Conservation (phyloP, 164 flowering plant genomes). For the Aristolochia californica region DNA sequence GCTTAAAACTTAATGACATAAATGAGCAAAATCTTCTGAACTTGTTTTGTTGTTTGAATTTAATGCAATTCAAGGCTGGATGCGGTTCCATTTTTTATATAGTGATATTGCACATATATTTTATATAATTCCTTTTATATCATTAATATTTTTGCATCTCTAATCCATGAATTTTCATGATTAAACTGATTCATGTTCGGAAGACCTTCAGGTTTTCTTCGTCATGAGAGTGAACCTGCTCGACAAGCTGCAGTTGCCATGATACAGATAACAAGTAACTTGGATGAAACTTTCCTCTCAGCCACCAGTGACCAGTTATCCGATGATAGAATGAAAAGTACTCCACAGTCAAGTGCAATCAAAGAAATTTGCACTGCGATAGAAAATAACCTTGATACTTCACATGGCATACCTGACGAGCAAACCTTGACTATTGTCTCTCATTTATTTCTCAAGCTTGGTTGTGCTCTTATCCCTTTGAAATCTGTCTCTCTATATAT, state of each 20-base stretch:
- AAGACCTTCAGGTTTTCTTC: constrained; percentile 40
- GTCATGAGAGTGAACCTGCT: constrained; percentile 27
- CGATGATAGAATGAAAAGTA: constrained; percentile 15
- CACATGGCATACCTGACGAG: constrained; percentile 36
- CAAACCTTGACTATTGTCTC: constrained; percentile 41
- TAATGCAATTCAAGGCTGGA: neutral
- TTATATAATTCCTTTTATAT: neutral
- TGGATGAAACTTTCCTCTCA: constrained; percentile 19
- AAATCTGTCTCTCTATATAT: too few species aligned
- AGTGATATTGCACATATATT: neutral
- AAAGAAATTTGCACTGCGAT: constrained; percentile 34
- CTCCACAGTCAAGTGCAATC: constrained; percentile 24
- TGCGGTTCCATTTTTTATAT: neutral
- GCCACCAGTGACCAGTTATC: constrained; percentile 6
- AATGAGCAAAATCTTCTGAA: too few species aligned
- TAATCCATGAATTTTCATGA: neutral
- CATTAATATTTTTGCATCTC: neutral
- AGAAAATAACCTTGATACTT: constrained; percentile 24
- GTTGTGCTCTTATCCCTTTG: constrained; percentile 19
- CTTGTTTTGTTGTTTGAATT: neutral
- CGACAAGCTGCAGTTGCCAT: constrained; percentile 40
- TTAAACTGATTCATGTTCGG: neutral
- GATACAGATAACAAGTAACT: constrained; percentile 35
- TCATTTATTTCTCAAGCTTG: constrained; percentile 51
- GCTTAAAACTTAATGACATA: too few species aligned